Evolutionary conservation across 2,329 filamentous ascomycete genomes (phyloP).

Genomic region (Colletotrichum liaoningense): DNA sequence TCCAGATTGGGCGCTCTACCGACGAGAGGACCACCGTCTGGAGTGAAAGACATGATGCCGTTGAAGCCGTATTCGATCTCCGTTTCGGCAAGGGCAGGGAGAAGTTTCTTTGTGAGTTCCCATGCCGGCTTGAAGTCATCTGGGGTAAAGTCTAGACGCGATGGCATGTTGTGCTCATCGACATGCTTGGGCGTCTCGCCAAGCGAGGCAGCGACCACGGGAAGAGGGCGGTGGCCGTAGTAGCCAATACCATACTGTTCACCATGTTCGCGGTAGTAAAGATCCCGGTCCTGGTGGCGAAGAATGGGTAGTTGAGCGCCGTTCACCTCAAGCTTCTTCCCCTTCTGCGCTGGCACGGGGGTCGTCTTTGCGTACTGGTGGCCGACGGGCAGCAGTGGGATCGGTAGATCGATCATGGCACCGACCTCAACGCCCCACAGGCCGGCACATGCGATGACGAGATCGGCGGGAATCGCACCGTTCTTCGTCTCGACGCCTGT

Average conservation of each 20-base stretch:
- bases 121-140: slow-evolving; percentile 72
- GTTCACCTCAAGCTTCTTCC: slow-evolving; percentile 52
- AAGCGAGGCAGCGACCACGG: slow-evolving; percentile 65
- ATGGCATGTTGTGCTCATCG: slow-evolving; percentile 72
- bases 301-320: slow-evolving; percentile 68
- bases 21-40: slow-evolving; percentile 70
- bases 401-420: slow-evolving; percentile 67
- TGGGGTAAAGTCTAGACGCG: slow-evolving; percentile 67
- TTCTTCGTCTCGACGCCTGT: slow-evolving; percentile 65
- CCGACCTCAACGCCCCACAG: slow-evolving; percentile 76
- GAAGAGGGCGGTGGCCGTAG: slow-evolving; percentile 73
- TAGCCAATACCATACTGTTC: slow-evolving; percentile 72
- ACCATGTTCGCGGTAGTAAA: slow-evolving; percentile 75
- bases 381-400: slow-evolving; percentile 70
- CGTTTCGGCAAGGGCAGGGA: slow-evolving; percentile 62
- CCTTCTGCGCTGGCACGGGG: slow-evolving; percentile 54
- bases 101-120: slow-evolving; percentile 64
- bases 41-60: slow-evolving; percentile 74
- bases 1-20: slow-evolving; percentile 68
- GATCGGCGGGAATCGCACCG: slow-evolving; percentile 65
- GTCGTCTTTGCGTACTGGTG: slow-evolving; percentile 75
- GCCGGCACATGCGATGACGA: slow-evolving; percentile 72
- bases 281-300: slow-evolving; percentile 71
- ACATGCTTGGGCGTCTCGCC: slow-evolving; percentile 65
- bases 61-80: slow-evolving; percentile 72